Base-by-base conservation (phyloP, 1,139 yeast genomes). In the Candida tetrigidarum region DNA sequence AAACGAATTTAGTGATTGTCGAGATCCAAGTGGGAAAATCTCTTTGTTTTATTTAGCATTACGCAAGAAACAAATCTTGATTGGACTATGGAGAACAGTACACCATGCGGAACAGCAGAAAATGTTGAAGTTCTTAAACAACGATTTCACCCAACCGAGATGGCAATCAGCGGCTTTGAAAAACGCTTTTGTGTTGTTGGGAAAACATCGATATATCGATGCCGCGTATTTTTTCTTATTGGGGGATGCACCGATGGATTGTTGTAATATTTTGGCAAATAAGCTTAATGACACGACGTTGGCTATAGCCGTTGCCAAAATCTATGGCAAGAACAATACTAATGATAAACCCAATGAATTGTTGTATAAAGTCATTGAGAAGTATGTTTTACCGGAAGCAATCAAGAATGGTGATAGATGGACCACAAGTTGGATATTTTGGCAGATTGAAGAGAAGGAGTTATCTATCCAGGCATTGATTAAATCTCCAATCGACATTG, bases 141-240 rank as follows among this genome's bases (percentile, higher is more conserved):
- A 92, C 59, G 95, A 95, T 60, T 93, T 92, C 58, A 68, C 67
- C 1, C 79, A 81, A 45, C 74, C 78, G 9, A 71, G 97, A 41
- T 92, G 97, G 97, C 78, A 73, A 53, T 78, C 89, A 0, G 97
- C 97, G 0, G 97, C 99, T 0, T 67, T 81, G 57, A 93, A 93
- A 58, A 93, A 93, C 66, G 99, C 99, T 0, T 93, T 81, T 70
- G 98, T 91, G 0, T 68, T 93, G 36, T 64, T 93, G 50, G 91
- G 98, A 46, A 89, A 90, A 58, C 99, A 91, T 61, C 71, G 98
- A 36, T 89, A 78, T 58, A 66, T 80, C 58, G 96, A 92, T 63
- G 96, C 98, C 0, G 97, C 98, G 0, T 84, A 86, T 27, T 92
- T 93, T 61, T 93, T 93, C 64, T 66, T 93, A 30, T 71, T 93